phyloP scores from a whole-genome alignment of 371 early-diverging fungal genomes.

The Mucor lusitanicus region DNA sequence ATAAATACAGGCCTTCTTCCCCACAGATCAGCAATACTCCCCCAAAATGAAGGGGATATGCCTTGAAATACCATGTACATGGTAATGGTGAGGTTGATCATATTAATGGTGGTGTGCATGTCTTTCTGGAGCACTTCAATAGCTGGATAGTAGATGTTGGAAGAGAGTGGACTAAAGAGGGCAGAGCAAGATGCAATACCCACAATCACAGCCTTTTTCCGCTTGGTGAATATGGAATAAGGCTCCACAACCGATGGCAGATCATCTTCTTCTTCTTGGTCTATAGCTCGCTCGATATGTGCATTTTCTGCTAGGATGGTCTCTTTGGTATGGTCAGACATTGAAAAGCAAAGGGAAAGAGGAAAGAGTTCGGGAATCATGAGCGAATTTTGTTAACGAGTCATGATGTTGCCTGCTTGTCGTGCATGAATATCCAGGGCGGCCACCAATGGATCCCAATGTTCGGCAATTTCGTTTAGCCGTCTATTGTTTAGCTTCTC shows the following conservation, averaged over 20 bases:
- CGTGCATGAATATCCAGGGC: too few species aligned
- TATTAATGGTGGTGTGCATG: conserved; percentile 16
- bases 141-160: conserved; percentile 18
- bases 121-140: conserved; percentile 14
- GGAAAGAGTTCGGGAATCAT: not conserved
- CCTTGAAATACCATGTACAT: conserved; percentile 35
- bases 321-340: not conserved
- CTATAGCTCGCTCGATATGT: not conserved
- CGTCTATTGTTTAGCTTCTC: not conserved
- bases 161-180: conserved; percentile 15
- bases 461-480: not conserved
- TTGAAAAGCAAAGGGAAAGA: not conserved
- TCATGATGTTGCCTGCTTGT: too few species aligned
- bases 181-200: conserved; percentile 5
- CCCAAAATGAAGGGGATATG: conserved; percentile 54
- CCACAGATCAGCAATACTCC: conserved; percentile 56
- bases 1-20: conserved; percentile 64
- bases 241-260: not conserved
- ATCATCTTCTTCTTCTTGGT: not conserved
- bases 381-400: not conserved
- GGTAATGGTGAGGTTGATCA: conserved; percentile 29
- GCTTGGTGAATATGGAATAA: conserved; percentile 11
- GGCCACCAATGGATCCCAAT: not conserved
- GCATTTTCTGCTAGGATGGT: not conserved
- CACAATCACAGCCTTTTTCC: conserved; percentile 3